phyloP scores from a whole-genome alignment of 2,329 filamentous ascomycete genomes.

The Penicillium sp. region DNA sequence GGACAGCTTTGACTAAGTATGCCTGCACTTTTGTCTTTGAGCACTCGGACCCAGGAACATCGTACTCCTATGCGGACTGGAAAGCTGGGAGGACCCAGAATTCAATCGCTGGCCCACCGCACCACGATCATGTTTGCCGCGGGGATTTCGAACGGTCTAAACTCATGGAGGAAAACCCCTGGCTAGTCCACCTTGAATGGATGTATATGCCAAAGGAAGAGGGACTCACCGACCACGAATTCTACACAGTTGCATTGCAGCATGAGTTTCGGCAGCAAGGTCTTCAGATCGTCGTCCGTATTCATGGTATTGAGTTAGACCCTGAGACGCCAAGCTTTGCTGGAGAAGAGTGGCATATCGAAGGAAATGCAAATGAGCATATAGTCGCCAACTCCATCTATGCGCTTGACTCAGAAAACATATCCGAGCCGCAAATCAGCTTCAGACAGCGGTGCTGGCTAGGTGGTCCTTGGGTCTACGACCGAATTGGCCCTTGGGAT shows the following conservation, averaged over 20 bases:
- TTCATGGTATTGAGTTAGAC: slow-evolving; percentile 13
- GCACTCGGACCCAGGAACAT: slow-evolving; percentile 14
- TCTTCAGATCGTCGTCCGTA: slow-evolving; percentile 13
- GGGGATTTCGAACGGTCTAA: neutral
- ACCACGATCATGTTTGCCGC: neutral
- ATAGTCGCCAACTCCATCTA: slow-evolving; percentile 7
- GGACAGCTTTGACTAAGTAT: slow-evolving; percentile 9
- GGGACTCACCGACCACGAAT: slow-evolving; percentile 8
- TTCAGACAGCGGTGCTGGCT: slow-evolving; percentile 1
- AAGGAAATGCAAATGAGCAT: slow-evolving; percentile 12
- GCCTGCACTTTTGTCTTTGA: slow-evolving; percentile 4
- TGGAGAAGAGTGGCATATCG: slow-evolving; percentile 11
- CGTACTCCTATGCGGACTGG: slow-evolving; percentile 17
- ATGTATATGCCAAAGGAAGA: neutral
- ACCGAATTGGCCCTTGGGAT: neutral
- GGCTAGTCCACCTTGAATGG: neutral
- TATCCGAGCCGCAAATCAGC: slow-evolving; percentile 8
- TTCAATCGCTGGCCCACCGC: slow-evolving; percentile 7
- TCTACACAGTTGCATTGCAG: slow-evolving; percentile 15
- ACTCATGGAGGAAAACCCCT: neutral
- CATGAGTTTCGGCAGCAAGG: slow-evolving; percentile 15
- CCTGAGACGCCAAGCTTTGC: slow-evolving; percentile 8
- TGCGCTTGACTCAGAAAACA: slow-evolving; percentile 9
- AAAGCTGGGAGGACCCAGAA: slow-evolving; percentile 11
- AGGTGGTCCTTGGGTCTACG: slow-evolving; percentile 1